Evolutionary conservation across 2,329 filamentous ascomycete species (phyloP), one percentile per base, ranked within the genome.

Genomic region (Aspergillus pseudonomiae): DNA sequence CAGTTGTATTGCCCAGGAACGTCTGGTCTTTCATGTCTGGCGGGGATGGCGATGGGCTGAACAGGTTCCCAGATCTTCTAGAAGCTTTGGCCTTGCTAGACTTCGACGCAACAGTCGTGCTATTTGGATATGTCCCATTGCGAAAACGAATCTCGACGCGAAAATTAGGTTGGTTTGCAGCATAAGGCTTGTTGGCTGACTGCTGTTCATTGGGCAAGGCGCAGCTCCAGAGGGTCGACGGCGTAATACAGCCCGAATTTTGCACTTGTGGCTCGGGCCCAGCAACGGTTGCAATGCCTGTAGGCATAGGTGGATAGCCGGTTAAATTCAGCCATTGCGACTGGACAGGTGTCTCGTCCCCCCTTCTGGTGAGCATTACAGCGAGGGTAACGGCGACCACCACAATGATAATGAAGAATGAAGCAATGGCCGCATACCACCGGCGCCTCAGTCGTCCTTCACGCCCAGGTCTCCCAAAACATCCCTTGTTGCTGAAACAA

Each of bases 1-100:
- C 94, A 0, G 93, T 96, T 0, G 92, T 94, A 73, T 93, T 91
- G 5, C 94, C 93, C 9, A 97, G 78, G 72, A 97, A 97, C 65
- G 81, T 85, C 77, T 92, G 90, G 64, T 98, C 94, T 45, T 87
- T 81, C 30, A 86, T 81, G 32, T 74, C 79, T 19, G 84, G 84
- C 4, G 83, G 76, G n/a, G 73, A 65, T 19, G 84, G 84, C 12
- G 77, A 79, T 0, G 84, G 78, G 7, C 75, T 72, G 64, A 82
- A 84, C 6, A 76, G 64, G 26, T 71, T 71, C 30, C 70, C 72
- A 6, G 75, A 71, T 62, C 79, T 70, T 41, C 76, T 73, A 11
- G 63, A 54, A 41, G 62, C 65, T 26, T 60, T 41, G 21, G 46
- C 60, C 26, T 59, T 30, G n/a, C 61, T 84, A 70, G 57, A 75